Conservation (phyloP, 2,329 filamentous ascomycete genomes). For the Seiridium unicorne region DNA sequence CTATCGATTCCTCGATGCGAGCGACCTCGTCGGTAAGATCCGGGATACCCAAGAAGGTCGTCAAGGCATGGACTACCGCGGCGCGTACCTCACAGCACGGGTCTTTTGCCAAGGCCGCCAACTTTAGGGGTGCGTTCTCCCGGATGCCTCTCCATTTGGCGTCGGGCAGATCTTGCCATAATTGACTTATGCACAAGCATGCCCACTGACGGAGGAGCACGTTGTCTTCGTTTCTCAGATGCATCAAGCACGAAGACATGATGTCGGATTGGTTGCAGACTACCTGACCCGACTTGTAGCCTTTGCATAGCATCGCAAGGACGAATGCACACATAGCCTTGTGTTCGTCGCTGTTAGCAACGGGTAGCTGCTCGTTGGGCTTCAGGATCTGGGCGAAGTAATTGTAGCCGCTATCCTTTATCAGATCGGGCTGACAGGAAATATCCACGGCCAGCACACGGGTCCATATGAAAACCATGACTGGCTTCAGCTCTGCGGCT, state of each 20-base stretch:
- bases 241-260: conserved; percentile 81
- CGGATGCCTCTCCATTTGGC: conserved; percentile 96
- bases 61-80: conserved; percentile 90
- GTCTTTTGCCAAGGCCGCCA: conserved; percentile 80
- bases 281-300: conserved; percentile 85
- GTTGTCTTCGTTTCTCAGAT: conserved; percentile 83
- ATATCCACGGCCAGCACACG: conserved; percentile 92
- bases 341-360: conserved; percentile 88
- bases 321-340: conserved; percentile 99
- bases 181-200: conserved; percentile 89
- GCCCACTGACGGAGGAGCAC: conserved; percentile 92
- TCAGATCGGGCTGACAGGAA: conserved; percentile 86
- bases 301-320: conserved; percentile 93
- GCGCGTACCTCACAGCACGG: conserved; percentile 89
- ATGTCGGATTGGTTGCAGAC: conserved; percentile 90
- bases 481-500: conserved; percentile 89
- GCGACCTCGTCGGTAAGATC: conserved; percentile 90
- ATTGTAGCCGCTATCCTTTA: conserved; percentile 95
- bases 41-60: conserved; percentile 89
- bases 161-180: conserved; percentile 88
- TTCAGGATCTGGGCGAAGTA: conserved; percentile 95
- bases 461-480: conserved; percentile 99
- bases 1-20: conserved; percentile 86
- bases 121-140: conserved; percentile 77
- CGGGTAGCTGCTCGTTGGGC: conserved; percentile 77